These are phyloP conservation scores for Candida glucosophila DNA, from an alignment of 1,139 yeast genomes.

Conservation along the genomic window DNA sequence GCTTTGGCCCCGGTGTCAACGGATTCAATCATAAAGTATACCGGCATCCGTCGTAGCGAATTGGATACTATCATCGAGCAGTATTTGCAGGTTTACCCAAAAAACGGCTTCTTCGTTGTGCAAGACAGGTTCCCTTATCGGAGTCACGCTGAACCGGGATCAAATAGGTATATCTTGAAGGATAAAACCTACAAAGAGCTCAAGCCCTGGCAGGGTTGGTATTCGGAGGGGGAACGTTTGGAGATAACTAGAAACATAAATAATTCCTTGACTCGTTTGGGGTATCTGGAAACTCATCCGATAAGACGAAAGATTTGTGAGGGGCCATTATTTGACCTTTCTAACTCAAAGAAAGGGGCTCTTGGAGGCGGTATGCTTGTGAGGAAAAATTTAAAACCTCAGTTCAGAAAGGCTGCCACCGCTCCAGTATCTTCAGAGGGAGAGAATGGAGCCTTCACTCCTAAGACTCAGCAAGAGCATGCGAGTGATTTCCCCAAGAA, in stretches of 20 bases:
- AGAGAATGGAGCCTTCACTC: constrained; percentile 1
- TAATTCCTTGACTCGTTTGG: constrained; percentile 34
- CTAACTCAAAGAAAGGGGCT: constrained; percentile 6
- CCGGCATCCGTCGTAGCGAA: constrained; percentile 6
- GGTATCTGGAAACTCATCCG: constrained; percentile 39
- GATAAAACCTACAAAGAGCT: constrained; percentile 37
- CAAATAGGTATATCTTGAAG: constrained; percentile 19
- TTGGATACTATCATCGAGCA: constrained; percentile 7
- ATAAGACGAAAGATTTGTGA: constrained; percentile 28
- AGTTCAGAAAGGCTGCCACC: constrained; percentile 12
- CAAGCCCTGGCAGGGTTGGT: constrained; percentile 33
- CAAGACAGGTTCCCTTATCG: constrained; percentile 25
- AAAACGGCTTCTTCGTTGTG: constrained; percentile 23
- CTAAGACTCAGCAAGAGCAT: constrained; percentile 1
- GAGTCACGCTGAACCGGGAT: constrained; percentile 1
- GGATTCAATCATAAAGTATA: constrained; percentile 7
- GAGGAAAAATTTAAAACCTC: constrained; percentile 5
- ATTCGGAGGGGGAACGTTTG: constrained; percentile 24
- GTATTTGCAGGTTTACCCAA: constrained; percentile 23
- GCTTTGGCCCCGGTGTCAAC: constrained; percentile 33
- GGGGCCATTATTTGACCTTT: constrained; percentile 5
- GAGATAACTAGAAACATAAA: constrained; percentile 26
- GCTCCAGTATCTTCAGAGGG: constrained; percentile 6
- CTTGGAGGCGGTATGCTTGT: constrained; percentile 17
- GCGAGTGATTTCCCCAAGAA: constrained; percentile 3